phyloP scores from a whole-genome alignment of 768 basidiomycete species.

The Lepiota brunneoincarnata region DNA sequence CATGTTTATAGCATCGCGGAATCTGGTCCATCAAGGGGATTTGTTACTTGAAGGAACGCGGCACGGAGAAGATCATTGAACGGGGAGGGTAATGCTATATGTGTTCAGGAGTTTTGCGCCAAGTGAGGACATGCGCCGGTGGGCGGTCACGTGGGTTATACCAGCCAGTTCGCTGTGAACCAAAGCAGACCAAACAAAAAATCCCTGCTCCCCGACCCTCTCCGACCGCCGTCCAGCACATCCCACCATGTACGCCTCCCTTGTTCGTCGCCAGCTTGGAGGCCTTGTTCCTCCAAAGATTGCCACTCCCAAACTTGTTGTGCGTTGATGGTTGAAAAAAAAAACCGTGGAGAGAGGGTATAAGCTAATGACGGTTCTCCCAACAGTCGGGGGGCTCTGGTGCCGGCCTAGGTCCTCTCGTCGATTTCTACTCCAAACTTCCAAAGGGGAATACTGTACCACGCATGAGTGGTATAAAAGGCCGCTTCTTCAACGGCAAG shows the following conservation, averaged over 20 bases:
- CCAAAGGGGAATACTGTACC: constrained; percentile 81
- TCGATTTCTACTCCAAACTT: constrained; percentile 95
- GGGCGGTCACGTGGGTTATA: background rate
- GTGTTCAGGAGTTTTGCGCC: no score
- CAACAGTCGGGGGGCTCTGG: constrained; percentile 77
- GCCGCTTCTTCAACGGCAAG: constrained; percentile 78
- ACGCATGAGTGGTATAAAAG: constrained; percentile 69
- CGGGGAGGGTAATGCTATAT: no score
- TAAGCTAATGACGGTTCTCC: background rate
- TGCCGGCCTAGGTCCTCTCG: constrained; percentile 77
- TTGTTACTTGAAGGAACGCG: no score
- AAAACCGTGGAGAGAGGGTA: background rate
- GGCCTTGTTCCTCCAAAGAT: constrained; percentile 93
- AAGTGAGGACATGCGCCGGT: no score
- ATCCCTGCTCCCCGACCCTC: constrained; percentile 21
- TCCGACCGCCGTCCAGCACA: constrained; percentile 25
- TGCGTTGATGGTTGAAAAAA: constrained; percentile 34
- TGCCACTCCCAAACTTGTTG: constrained; percentile 86
- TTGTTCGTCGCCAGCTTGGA: constrained; percentile 81
- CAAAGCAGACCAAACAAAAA: constrained; percentile 19
- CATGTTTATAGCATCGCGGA: no score
- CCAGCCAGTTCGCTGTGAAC: constrained; percentile 3
- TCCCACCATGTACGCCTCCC: constrained; percentile 39
- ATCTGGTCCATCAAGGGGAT: no score
- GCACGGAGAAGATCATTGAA: no score